These are phyloP conservation scores for Russula brevipes DNA, from an alignment of 768 basidiomycete genomes.

Conservation along the genomic window DNA sequence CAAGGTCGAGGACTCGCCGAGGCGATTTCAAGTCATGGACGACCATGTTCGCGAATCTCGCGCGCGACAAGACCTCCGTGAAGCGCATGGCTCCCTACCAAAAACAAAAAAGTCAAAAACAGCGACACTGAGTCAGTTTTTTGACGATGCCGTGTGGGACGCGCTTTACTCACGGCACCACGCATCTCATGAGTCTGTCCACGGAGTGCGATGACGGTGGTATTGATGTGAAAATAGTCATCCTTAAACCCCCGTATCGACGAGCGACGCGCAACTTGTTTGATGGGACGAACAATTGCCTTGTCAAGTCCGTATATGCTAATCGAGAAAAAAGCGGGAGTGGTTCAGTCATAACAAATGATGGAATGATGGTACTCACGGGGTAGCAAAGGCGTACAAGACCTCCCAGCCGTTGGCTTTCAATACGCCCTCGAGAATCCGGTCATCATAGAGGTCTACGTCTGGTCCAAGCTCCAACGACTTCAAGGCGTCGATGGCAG, in stretches of 20 bases:
- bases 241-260: conserved; percentile 39
- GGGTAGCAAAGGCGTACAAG: conserved; percentile 37
- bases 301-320: conserved; percentile 38
- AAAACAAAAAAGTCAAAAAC: neutral
- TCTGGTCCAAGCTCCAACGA: neutral
- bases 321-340: conserved; percentile 25
- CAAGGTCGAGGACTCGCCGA: conserved; percentile 29
- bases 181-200: conserved; percentile 38
- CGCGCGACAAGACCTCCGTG: conserved; percentile 1
- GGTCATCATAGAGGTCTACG: conserved; percentile 28
- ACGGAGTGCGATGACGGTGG: conserved; percentile 38
- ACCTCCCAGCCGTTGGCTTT: conserved; percentile 38
- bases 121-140: too few relatives aligned
- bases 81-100: conserved; percentile 21
- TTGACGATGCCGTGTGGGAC: neutral
- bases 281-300: conserved; percentile 37
- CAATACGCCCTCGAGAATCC: conserved; percentile 33
- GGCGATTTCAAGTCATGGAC: conserved; percentile 3
- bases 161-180: conserved; percentile 35
- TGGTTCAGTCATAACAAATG: neutral
- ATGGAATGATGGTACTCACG: conserved; percentile 31
- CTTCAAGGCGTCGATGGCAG: neutral
- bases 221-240: conserved; percentile 34
- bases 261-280: conserved; percentile 34
- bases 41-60: conserved; percentile 14